Evolutionary conservation across 192 early-diverging fungal genomes (phyloP), one percentile per base, ranked within the genome.

Genomic region (Gaertneriomyces semiglobifer): DNA sequence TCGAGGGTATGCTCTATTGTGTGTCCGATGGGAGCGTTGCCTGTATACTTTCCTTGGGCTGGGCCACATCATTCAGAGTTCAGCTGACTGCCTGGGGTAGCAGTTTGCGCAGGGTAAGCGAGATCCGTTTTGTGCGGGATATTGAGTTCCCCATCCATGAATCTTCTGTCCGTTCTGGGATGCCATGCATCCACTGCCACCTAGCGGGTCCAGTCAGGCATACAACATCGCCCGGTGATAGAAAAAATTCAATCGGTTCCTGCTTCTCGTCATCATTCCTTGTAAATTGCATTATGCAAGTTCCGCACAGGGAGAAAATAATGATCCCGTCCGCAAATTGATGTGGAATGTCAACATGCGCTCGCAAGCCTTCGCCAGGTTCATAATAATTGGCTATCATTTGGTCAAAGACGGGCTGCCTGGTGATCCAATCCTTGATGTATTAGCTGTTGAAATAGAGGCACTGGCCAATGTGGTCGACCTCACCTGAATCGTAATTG

Each of bases 311-410:
- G 44, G 72, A 79, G 11, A 73, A 64, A 16, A 81, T 76, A 3
- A 73, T 71, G 7, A 85, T 71, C 1, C 76, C 77, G 53, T 82
- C 78, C 0, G 58, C 77, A 56, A 86, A 86, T 63, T 82, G 72
- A 62, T 62, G 18, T n/a, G 57, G 43, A 18, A 86, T 54, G 53
- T 86, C 84, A 4, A 82, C 69, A 46, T 86, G 84, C 33, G 73
- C 72, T 19, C 66, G 66, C 18, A 86, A 73, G 1, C 84, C 84
- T 39, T 82, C 72, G 42, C 80, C 84, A 6, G 71, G 50, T 11
- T 66, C 64, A 63, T 86, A 86, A 39, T 78, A 43, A 62, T 86
- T 86, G 48, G 78, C 66, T 16, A 86, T 83, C n/a, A 75, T 72
- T 53, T 86, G 84, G 71, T 84, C 75, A 39, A 84, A 82, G 7